Evolutionary conservation across 1,139 yeast species (phyloP).

Genomic region (Suhomyces taliae): DNA sequence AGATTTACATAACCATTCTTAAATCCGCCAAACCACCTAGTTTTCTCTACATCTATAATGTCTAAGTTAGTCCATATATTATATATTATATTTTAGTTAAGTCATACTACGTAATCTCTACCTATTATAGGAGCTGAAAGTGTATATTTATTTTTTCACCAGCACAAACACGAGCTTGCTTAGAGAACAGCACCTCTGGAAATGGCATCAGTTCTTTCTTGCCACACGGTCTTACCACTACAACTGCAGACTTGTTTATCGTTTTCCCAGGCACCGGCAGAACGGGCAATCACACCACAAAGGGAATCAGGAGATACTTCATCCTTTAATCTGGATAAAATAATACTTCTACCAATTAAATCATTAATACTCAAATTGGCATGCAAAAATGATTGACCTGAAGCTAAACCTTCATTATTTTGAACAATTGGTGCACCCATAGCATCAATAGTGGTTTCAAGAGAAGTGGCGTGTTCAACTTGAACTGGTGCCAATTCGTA

Average conservation of each 20-base stretch:
- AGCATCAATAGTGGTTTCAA: conserved; percentile 37
- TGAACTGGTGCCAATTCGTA: conserved; percentile 47
- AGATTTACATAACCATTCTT: too few species aligned
- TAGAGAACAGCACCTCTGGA: conserved; percentile 40
- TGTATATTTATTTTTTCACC: background rate
- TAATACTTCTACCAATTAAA: conserved; percentile 79
- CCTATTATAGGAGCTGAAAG: too few species aligned
- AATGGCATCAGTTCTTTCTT: conserved; percentile 78
- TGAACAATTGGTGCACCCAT: conserved; percentile 36
- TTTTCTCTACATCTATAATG: too few species aligned
- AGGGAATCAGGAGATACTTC: conserved; percentile 46
- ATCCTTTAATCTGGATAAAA: conserved; percentile 50
- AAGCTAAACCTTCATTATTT: conserved; percentile 19
- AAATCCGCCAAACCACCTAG: too few species aligned
- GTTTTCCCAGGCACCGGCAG: conserved; percentile 98
- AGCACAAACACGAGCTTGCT: background rate
- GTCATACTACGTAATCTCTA: too few species aligned
- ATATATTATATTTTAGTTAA: too few species aligned
- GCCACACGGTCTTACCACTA: conserved; percentile 95
- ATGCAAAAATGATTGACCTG: conserved; percentile 67
- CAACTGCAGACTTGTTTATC: conserved; percentile 92
- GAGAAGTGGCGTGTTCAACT: conserved; percentile 29
- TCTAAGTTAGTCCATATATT: too few species aligned
- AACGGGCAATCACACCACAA: conserved; percentile 89
- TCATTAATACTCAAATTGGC: conserved; percentile 58